These are phyloP conservation scores for Sanghuangporus baumii DNA, from an alignment of 1,284 basidiomycete genomes.

Conservation along the genomic window DNA sequence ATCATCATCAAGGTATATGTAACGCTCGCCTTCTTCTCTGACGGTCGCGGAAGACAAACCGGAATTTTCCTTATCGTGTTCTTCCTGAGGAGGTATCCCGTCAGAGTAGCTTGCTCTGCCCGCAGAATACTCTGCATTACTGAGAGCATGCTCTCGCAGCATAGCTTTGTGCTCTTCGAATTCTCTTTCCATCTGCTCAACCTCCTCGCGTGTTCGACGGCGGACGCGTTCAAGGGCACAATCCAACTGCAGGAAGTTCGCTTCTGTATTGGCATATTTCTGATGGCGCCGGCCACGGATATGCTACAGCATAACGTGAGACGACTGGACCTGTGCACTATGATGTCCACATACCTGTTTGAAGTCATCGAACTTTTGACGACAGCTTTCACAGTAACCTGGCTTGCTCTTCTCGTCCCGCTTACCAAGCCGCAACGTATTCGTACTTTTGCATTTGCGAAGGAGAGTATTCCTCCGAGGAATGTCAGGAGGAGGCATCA, in stretches of 20 bases:
- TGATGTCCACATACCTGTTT: slow-evolving; percentile 51
- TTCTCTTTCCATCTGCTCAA: slow-evolving; percentile 20
- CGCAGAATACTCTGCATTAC: slow-evolving; percentile 15
- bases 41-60: background rate
- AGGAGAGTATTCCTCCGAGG: slow-evolving; percentile 47
- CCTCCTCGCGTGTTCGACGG: slow-evolving; percentile 53
- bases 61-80: slow-evolving; percentile 4
- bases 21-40: background rate
- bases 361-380: slow-evolving; percentile 88
- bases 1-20: slow-evolving; percentile 17
- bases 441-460: slow-evolving; percentile 73
- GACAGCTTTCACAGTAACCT: slow-evolving; percentile 98
- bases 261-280: slow-evolving; percentile 77
- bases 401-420: slow-evolving; percentile 86
- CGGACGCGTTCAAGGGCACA: slow-evolving; percentile 68
- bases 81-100: slow-evolving; percentile 17
- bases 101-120: background rate
- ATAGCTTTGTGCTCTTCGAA: background rate
- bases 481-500: slow-evolving; percentile 62
- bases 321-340: background rate
- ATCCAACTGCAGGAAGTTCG: slow-evolving; percentile 84
- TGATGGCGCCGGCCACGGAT: slow-evolving; percentile 72
- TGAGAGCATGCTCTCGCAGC: slow-evolving; percentile 3
- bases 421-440: slow-evolving; percentile 65
- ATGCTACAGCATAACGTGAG: slow-evolving; percentile 51